Percentiles rank a stretch among this genome's conserved stretches.
Conservation (phyloP, 306 rosid genomes). For the Dryas octopetala region DNA sequence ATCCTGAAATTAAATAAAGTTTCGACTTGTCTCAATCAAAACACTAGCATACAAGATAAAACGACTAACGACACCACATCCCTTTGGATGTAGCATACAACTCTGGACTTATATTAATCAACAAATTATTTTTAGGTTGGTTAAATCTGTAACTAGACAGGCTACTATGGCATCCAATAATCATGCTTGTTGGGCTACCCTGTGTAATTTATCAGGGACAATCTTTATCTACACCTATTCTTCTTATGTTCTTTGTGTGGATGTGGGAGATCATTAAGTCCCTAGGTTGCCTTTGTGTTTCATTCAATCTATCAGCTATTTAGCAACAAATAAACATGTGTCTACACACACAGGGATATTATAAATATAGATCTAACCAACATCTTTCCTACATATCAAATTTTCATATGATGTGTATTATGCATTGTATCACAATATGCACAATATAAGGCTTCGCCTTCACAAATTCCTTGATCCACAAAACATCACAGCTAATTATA, state of each 20-base stretch:
- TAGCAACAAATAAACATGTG: not conserved
- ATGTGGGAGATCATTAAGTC: not conserved
- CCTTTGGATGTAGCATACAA: not conserved
- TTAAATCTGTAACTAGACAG: not conserved
- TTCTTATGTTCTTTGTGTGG: not conserved
- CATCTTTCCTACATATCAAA: not conserved
- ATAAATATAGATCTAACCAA: not conserved
- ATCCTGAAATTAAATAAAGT: not conserved
- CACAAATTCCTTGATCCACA: not conserved
- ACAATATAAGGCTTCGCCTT: not conserved
- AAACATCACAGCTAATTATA: not conserved
- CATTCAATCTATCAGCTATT: not conserved
- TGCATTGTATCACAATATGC: not conserved
- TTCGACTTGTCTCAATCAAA: not conserved
- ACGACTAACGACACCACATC: not conserved
- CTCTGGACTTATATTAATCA: not conserved
- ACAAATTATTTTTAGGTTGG: not conserved
- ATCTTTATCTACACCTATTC: not conserved
- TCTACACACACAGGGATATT: not conserved
- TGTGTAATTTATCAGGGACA: not conserved
- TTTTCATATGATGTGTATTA: not conserved
- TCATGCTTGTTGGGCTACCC: not conserved
- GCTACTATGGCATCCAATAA: not conserved
- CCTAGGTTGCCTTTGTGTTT: not conserved
- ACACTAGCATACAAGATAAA: not conserved